Evolutionary conservation across 2,329 filamentous ascomycete species (phyloP).

Genomic region (Ascochyta fabae): DNA sequence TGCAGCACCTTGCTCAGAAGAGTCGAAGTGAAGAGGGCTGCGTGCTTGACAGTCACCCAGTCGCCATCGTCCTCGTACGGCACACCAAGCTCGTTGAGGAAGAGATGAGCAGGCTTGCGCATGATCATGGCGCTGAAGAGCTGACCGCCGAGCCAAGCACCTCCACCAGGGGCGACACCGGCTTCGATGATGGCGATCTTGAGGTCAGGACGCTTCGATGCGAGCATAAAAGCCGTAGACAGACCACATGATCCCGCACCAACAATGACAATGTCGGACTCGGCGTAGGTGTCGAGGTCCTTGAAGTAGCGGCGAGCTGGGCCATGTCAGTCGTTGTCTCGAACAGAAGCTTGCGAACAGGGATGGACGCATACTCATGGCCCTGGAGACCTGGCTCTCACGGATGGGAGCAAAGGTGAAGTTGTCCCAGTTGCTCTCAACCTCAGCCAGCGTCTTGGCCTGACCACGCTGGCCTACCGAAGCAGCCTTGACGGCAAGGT

Average conservation of each 20-base stretch:
- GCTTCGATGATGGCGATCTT: constrained; percentile 93
- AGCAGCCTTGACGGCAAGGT: constrained; percentile 57
- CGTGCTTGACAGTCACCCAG: constrained; percentile 93
- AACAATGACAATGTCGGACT: constrained; percentile 92
- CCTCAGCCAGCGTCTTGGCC: constrained; percentile 66
- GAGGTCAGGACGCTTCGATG: constrained; percentile 82
- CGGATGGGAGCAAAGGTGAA: constrained; percentile 88
- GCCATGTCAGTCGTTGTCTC: constrained; percentile 2
- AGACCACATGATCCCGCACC: constrained; percentile 89
- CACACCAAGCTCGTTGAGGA: constrained; percentile 80
- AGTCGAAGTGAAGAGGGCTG: constrained; percentile 88
- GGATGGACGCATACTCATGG: constrained; percentile 67
- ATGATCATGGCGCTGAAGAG: constrained; percentile 96
- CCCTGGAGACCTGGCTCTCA: constrained; percentile 88
- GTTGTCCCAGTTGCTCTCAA: constrained; percentile 78
- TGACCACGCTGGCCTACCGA: constrained; percentile 52
- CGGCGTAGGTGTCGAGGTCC: constrained; percentile 86
- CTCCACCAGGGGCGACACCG: constrained; percentile 81
- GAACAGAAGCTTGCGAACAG: not conserved
- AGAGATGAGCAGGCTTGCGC: constrained; percentile 88
- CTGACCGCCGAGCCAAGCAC: constrained; percentile 92
- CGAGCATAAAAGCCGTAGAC: constrained; percentile 82
- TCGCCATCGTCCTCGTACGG: constrained; percentile 87
- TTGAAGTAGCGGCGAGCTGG: constrained; percentile 80
- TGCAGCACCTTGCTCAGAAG: constrained; percentile 81